phyloP scores from a whole-genome alignment of 257 asterid species.

The Marsdenia floribunda region DNA sequence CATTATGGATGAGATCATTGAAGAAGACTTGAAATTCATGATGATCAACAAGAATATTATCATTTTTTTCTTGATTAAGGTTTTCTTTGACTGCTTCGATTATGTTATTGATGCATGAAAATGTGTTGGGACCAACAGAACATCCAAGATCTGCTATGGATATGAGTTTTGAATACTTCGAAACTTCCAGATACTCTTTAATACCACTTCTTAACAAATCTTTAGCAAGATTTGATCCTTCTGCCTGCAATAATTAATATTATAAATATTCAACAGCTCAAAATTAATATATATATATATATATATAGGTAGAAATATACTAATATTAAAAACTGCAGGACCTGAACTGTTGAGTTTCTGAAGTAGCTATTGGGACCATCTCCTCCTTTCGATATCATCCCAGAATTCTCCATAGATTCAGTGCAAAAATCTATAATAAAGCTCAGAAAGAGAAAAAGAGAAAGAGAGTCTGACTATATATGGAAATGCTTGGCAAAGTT shows the following conservation, averaged over 20 bases:
- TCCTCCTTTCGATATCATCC: conserved; percentile 2
- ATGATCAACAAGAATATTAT: too few species aligned
- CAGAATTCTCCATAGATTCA: neutral
- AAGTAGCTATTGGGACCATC: conserved; percentile 9
- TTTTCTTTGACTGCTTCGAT: conserved; percentile 28
- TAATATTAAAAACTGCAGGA: neutral
- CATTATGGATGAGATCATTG: conserved; percentile 34
- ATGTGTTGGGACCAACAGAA: conserved; percentile 46
- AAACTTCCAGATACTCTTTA: neutral
- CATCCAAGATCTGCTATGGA: conserved; percentile 52
- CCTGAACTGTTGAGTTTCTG: conserved; percentile 4
- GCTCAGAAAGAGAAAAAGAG: too few species aligned
- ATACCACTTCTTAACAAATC: neutral
- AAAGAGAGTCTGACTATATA: too few species aligned
- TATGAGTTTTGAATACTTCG: neutral
- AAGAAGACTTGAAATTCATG: conserved; percentile 49
- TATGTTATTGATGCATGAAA: conserved; percentile 37
- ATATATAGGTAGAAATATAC: neutral
- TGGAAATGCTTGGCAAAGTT: too few species aligned
- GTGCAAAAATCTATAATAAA: too few species aligned
- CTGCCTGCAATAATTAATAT: neutral
- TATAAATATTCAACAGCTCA: neutral
- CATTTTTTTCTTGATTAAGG: neutral
- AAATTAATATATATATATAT: fast-evolving
- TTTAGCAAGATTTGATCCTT: neutral